phyloP scores from a whole-genome alignment of 352 stramenopile species.

The Phytophthora aleatoria region DNA sequence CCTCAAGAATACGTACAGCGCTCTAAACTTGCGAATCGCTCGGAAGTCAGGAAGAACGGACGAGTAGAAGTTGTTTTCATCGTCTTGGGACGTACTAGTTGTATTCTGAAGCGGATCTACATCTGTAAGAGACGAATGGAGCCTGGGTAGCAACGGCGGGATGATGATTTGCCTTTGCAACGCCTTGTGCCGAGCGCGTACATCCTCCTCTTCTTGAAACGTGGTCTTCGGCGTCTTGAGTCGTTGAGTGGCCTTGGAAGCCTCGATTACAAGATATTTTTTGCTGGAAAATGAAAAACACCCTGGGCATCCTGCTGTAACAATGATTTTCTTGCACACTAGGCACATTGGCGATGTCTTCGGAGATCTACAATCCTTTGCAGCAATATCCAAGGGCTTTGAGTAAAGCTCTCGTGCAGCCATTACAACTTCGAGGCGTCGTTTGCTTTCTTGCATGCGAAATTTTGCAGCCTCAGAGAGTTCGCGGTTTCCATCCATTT shows the following conservation, averaged over 20 bases:
- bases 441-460: constrained; percentile 30
- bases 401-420: constrained; percentile 28
- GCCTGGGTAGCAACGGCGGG: constrained; percentile 24
- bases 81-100: constrained; percentile 1
- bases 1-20: constrained; percentile 46
- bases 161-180: constrained; percentile 63
- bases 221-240: constrained; percentile 62
- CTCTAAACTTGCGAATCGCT: constrained; percentile 61
- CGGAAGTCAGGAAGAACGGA: constrained; percentile 53
- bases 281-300: constrained; percentile 65
- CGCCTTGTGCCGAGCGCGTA: constrained; percentile 42
- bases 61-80: constrained; percentile 51
- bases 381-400: constrained; percentile 2
- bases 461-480: constrained; percentile 22
- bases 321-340: constrained; percentile 38
- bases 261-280: constrained; percentile 39
- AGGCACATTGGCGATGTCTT: constrained; percentile 21
- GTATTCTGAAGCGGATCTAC: neutral
- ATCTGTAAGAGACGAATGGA: constrained; percentile 3
- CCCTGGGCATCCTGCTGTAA: constrained; percentile 57
- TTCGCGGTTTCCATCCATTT: constrained; percentile 10
- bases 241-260: constrained; percentile 45
- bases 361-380: constrained; percentile 2
- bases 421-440: constrained; percentile 42
- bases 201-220: constrained; percentile 50